Evolutionary conservation across 2,329 filamentous ascomycete genomes (phyloP).

Genomic region (Trichothecium roseum): DNA sequence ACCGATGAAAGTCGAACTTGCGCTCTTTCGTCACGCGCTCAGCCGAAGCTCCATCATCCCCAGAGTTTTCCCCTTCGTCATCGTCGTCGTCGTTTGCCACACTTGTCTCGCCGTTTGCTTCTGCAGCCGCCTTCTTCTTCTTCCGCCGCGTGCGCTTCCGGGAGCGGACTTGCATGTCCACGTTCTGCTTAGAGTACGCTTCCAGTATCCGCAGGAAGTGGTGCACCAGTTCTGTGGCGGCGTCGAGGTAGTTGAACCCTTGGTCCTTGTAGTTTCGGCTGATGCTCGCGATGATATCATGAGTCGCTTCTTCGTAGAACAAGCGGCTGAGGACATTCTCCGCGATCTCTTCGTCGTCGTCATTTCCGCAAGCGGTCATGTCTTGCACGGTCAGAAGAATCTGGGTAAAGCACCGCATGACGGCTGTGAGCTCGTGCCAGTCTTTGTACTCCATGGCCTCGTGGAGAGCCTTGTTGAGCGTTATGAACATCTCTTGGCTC

Average conservation of each 20-base stretch:
- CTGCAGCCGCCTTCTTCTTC: constrained; percentile 48
- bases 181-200: constrained; percentile 87
- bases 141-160: constrained; percentile 63
- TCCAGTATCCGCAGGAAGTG: constrained; percentile 90
- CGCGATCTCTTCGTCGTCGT: constrained; percentile 95
- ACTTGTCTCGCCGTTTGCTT: constrained; percentile 22
- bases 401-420: constrained; percentile 91
- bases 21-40: constrained; percentile 68
- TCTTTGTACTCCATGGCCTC: constrained; percentile 69
- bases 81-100: constrained; percentile 51
- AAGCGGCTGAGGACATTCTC: constrained; percentile 94
- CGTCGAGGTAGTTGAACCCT: constrained; percentile 86
- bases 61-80: constrained; percentile 61
- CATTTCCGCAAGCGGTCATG: constrained; percentile 73
- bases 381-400: constrained; percentile 87
- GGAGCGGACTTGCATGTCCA: constrained; percentile 85
- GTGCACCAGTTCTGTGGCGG: constrained; percentile 80
- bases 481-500: constrained; percentile 90
- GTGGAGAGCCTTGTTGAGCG: constrained; percentile 75
- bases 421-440: constrained; percentile 77
- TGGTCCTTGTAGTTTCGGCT: constrained; percentile 85
- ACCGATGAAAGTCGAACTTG: constrained; percentile 87
- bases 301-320: constrained; percentile 96
- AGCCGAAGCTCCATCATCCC: constrained; percentile 59
- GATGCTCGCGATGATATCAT: constrained; percentile 75